These are phyloP conservation scores for Achlya hypogyna DNA, from an alignment of 352 stramenopile genomes.

Conservation along the genomic window DNA sequence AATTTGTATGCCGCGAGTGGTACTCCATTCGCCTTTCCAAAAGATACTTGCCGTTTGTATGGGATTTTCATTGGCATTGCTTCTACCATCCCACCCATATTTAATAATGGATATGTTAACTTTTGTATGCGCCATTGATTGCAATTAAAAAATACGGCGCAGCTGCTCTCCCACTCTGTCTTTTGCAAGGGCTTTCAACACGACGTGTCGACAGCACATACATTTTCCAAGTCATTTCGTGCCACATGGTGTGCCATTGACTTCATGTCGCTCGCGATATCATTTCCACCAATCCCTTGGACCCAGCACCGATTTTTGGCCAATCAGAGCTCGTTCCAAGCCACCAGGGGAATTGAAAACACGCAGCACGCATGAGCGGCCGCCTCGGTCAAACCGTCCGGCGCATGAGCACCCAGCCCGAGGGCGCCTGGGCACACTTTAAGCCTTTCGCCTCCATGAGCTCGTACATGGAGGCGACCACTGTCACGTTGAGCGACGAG, in stretches of 20 bases:
- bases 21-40: background rate
- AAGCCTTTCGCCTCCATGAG: background rate
- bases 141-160: background rate
- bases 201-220: conserved; percentile 5
- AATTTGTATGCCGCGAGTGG: background rate
- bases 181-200: conserved; percentile 2
- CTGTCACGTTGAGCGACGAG: background rate
- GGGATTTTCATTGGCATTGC: conserved; percentile 1
- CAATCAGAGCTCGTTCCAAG: too few relatives aligned
- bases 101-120: background rate
- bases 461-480: background rate
- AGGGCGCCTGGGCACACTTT: background rate
- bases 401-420: background rate
- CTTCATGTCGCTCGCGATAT: background rate
- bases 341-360: too few relatives aligned
- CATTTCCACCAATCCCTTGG: background rate
- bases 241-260: conserved; percentile 7
- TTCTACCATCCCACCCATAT: background rate
- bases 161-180: conserved; percentile 11
- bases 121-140: conserved; percentile 1
- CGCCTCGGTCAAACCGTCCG: background rate
- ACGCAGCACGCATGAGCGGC: background rate
- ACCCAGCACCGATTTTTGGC: background rate
- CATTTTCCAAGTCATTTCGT: background rate
- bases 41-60: conserved; percentile 7